phyloP scores from a whole-genome alignment of 2,329 filamentous ascomycete species.

The Calonectria crousiana region DNA sequence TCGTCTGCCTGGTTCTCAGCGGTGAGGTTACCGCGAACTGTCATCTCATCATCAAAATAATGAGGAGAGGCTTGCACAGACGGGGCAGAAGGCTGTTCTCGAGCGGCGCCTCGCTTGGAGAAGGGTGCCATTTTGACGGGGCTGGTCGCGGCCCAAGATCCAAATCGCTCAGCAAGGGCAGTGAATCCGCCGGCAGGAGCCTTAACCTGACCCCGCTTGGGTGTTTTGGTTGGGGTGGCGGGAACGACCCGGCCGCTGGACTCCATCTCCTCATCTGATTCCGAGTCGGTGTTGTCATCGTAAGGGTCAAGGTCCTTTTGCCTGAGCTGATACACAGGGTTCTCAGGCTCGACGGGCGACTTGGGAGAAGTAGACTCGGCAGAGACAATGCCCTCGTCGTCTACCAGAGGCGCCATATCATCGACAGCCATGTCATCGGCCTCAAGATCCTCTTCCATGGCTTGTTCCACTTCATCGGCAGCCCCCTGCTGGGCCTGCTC shows the following conservation, averaged over 20 bases:
- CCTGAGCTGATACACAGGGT: conserved; percentile 55
- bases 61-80: conserved; percentile 51
- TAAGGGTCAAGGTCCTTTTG: conserved; percentile 61
- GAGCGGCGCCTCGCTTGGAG: conserved; percentile 33
- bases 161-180: conserved; percentile 71
- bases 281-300: conserved; percentile 58
- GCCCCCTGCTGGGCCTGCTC: conserved; percentile 23
- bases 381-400: conserved; percentile 17
- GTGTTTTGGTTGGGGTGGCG: conserved; percentile 56
- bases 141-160: conserved; percentile 72
- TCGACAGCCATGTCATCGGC: conserved; percentile 43
- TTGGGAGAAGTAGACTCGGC: conserved; percentile 22
- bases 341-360: conserved; percentile 33
- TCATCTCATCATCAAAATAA: conserved; percentile 75
- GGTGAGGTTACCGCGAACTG: conserved; percentile 45
- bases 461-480: background rate
- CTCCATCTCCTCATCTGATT: conserved; percentile 66
- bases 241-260: conserved; percentile 49
- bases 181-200: conserved; percentile 66
- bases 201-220: conserved; percentile 30
- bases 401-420: conserved; percentile 26
- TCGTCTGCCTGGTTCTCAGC: conserved; percentile 34
- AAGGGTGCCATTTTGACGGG: conserved; percentile 49
- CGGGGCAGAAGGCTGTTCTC: background rate
- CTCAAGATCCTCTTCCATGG: conserved; percentile 28